Percentiles rank a stretch among this genome's conserved stretches.
These are phyloP conservation scores for Starmerella stellata DNA, from an alignment of 805 yeast species.

Conservation along the genomic window DNA sequence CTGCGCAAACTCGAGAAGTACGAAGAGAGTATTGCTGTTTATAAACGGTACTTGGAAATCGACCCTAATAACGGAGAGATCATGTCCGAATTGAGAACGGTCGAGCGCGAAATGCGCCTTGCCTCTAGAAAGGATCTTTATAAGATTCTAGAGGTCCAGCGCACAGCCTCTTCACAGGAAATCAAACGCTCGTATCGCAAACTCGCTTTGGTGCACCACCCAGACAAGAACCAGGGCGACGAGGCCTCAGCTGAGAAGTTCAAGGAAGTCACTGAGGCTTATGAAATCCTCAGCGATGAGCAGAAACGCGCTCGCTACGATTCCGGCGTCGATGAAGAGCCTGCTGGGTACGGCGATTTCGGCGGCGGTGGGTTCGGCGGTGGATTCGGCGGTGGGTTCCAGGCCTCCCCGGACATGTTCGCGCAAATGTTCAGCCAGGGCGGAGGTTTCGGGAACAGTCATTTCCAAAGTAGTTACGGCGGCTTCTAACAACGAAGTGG, in stretches of 20 bases:
- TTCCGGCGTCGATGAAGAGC: constrained; percentile 56
- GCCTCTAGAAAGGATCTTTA: constrained; percentile 36
- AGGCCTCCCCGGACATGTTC: constrained; percentile 22
- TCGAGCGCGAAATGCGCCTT: constrained; percentile 28
- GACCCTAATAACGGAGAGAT: constrained; percentile 23
- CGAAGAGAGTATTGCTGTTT: constrained; percentile 26
- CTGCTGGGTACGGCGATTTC: constrained; percentile 18
- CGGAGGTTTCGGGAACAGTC: too few species aligned
- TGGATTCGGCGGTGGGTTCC: constrained; percentile 34
- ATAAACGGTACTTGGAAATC: constrained; percentile 24
- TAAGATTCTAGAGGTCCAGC: constrained; percentile 37
- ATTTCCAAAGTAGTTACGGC: too few species aligned
- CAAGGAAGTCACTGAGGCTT: constrained; percentile 74
- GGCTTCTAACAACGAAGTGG: too few species aligned
- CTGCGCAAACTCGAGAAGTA: constrained; percentile 25
- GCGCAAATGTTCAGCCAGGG: constrained; percentile 28
- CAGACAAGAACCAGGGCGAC: constrained; percentile 51
- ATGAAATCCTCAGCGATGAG: constrained; percentile 67
- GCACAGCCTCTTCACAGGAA: constrained; percentile 33
- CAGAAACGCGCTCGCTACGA: constrained; percentile 82
- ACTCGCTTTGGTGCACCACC: constrained; percentile 56
- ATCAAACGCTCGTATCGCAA: constrained; percentile 62
- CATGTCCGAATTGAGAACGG: constrained; percentile 25
- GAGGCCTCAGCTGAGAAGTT: constrained; percentile 84
- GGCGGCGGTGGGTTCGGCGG: constrained; percentile 58